Conservation (phyloP, 2,329 filamentous ascomycete genomes). For the Zymoseptoria ardabiliae region DNA sequence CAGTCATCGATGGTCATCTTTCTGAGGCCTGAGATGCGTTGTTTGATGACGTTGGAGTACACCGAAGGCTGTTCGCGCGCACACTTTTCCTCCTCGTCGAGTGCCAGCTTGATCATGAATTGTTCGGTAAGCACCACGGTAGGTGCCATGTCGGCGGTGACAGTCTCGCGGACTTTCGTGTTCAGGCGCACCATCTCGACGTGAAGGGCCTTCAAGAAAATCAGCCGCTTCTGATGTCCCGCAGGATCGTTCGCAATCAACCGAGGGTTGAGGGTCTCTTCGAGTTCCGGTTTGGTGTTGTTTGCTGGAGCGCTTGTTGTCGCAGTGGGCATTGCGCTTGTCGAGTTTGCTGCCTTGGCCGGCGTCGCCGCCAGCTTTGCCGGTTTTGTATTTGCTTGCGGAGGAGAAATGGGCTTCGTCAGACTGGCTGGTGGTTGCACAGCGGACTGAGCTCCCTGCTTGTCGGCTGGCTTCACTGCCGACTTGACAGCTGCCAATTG, state of each 20-base stretch:
- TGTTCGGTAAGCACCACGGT: constrained; percentile 56
- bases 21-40: constrained; percentile 66
- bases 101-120: constrained; percentile 58
- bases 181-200: constrained; percentile 62
- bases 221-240: constrained; percentile 27
- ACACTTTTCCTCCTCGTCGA: constrained; percentile 72
- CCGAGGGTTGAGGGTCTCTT: constrained; percentile 54
- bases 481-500: constrained; percentile 16
- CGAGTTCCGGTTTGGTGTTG: constrained; percentile 10
- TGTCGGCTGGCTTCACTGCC: background rate
- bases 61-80: constrained; percentile 61
- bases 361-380: constrained; percentile 1
- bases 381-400: constrained; percentile 7
- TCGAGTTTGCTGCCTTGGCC: background rate
- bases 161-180: constrained; percentile 24
- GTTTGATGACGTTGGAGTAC: constrained; percentile 79
- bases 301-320: constrained; percentile 8
- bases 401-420: constrained; percentile 17
- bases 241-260: constrained; percentile 48
- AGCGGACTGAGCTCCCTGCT: background rate
- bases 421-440: constrained; percentile 12
- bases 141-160: constrained; percentile 31
- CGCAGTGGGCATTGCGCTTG: background rate
- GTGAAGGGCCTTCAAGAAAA: constrained; percentile 54
- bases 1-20: constrained; percentile 68